Evolutionary conservation across 2,329 filamentous ascomycete genomes (phyloP).

Genomic region (Karstenula rhodostoma): DNA sequence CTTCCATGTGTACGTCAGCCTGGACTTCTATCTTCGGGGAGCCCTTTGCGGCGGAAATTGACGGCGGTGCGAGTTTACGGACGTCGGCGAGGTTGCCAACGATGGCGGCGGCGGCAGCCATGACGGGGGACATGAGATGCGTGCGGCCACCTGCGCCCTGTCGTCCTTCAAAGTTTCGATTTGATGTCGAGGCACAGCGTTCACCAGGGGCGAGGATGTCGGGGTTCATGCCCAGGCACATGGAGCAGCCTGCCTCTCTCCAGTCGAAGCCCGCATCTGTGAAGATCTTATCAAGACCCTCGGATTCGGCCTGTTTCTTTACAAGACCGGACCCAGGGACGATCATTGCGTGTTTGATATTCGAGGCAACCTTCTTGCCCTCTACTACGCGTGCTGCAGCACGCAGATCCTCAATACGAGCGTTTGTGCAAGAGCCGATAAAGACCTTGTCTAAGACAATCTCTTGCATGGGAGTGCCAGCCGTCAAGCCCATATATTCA

Average conservation of each 20-base stretch:
- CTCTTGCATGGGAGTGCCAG: constrained; percentile 92
- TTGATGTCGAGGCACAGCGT: constrained; percentile 93
- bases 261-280: constrained; percentile 92
- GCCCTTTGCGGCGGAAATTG: constrained; percentile 53
- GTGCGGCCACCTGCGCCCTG: constrained; percentile 92
- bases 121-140: constrained; percentile 95
- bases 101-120: constrained; percentile 91
- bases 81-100: constrained; percentile 92
- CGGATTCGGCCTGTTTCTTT: constrained; percentile 87
- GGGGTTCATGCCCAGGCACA: constrained; percentile 99
- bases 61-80: constrained; percentile 71
- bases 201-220: constrained; percentile 93
- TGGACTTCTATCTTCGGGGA: constrained; percentile 66
- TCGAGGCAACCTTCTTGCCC: constrained; percentile 84
- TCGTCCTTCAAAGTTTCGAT: constrained; percentile 96
- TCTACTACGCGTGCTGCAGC: constrained; percentile 86
- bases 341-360: constrained; percentile 94
- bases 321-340: constrained; percentile 95
- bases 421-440: constrained; percentile 97
- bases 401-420: constrained; percentile 92
- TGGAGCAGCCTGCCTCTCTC: constrained; percentile 97
- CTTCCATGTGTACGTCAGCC: constrained; percentile 62
- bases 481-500: constrained; percentile 92
- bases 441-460: constrained; percentile 94
- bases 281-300: constrained; percentile 95